Evolutionary conservation across 164 flowering plant species (phyloP).

Genomic region (Piper betle): DNA sequence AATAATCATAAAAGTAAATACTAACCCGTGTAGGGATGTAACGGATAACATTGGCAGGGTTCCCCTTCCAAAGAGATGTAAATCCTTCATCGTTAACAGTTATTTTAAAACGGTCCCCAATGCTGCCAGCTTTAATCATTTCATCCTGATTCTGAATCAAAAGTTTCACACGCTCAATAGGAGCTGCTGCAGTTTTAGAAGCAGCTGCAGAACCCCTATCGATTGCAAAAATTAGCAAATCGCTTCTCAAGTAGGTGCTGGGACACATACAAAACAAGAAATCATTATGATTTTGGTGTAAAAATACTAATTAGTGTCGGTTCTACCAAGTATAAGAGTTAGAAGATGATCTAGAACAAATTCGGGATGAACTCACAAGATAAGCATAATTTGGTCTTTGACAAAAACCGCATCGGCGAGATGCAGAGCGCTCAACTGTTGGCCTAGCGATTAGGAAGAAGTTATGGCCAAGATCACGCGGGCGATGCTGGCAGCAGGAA

Average conservation of each 20-base stretch:
- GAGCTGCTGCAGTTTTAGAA: slow-evolving; percentile 83
- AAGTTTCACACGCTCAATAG: slow-evolving; percentile 83
- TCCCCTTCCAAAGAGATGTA: slow-evolving; percentile 67
- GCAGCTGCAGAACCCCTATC: slow-evolving; percentile 92
- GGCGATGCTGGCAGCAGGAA: no score
- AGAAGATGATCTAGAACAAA: slow-evolving; percentile 20
- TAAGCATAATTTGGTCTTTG: no score
- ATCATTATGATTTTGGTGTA: slow-evolving; percentile 15
- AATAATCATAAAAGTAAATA: background rate
- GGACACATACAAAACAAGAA: slow-evolving; percentile 46
- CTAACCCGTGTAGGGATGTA: slow-evolving; percentile 87
- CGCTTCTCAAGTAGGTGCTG: slow-evolving; percentile 70
- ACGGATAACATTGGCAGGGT: slow-evolving; percentile 82
- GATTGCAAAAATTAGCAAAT: slow-evolving; percentile 35
- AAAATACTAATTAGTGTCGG: no score
- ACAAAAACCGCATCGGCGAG: no score
- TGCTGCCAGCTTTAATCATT: slow-evolving; percentile 65
- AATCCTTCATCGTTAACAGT: slow-evolving; percentile 64
- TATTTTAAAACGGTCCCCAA: slow-evolving; percentile 65
- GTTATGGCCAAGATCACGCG: no score
- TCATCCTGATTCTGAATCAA: slow-evolving; percentile 88
- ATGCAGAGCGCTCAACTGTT: no score
- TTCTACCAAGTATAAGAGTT: no score
- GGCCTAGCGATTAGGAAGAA: no score
- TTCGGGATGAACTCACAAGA: no score